Conservation (phyloP, 2,329 filamentous ascomycete genomes). For the Periconia sp. region DNA sequence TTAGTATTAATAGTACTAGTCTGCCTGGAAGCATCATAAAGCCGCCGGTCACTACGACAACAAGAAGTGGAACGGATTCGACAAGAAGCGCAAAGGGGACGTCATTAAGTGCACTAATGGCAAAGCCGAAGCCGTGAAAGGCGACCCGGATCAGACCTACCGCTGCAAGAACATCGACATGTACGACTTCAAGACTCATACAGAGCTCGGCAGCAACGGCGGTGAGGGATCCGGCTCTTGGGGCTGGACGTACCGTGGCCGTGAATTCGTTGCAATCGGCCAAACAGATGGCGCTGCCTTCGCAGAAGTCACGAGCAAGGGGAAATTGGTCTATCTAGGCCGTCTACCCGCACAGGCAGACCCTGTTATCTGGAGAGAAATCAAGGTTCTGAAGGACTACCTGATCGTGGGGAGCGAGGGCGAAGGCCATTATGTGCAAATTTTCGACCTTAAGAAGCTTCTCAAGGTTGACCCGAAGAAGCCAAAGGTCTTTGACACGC, state of each 20-base stretch:
- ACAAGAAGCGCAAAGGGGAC: constrained; percentile 36
- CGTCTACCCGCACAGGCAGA: constrained; percentile 55
- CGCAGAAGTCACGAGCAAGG: constrained; percentile 56
- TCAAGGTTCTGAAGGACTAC: constrained; percentile 50
- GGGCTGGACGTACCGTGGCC: constrained; percentile 60
- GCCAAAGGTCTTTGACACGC: constrained; percentile 36
- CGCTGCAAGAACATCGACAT: constrained; percentile 57
- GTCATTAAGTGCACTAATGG: constrained; percentile 43
- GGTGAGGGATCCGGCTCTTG: constrained; percentile 55
- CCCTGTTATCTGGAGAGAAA: constrained; percentile 60
- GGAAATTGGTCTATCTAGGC: constrained; percentile 60
- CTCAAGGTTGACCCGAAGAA: constrained; percentile 40
- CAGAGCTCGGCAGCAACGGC: constrained; percentile 56
- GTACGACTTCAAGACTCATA: constrained; percentile 63
- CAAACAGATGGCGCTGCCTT: constrained; percentile 64
- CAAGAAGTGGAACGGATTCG: constrained; percentile 39
- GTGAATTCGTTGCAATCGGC: constrained; percentile 62
- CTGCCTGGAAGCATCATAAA: constrained; percentile 39
- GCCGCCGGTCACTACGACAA: constrained; percentile 38
- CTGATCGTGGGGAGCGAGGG: constrained; percentile 50
- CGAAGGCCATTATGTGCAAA: constrained; percentile 60
- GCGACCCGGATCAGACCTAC: constrained; percentile 49
- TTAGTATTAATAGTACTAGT: constrained; percentile 24
- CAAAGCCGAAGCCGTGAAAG: constrained; percentile 42
- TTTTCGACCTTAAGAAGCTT: constrained; percentile 63